Evolutionary conservation across 257 asterid genomes (phyloP), one percentile per base, ranked within the genome.

Genomic region (Przewalskia tangutica): DNA sequence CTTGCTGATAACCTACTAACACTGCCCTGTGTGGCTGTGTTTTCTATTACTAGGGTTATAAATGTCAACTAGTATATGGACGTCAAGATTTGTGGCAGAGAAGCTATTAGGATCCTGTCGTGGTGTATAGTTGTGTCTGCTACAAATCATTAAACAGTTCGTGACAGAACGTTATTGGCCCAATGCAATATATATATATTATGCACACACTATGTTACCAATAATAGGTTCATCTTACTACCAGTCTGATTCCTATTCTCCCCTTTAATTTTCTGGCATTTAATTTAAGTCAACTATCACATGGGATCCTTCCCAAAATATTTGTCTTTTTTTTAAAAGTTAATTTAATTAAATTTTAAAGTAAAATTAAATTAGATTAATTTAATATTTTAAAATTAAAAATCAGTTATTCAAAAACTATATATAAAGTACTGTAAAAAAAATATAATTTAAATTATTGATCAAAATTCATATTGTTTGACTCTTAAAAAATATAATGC

Each of bases 141-240:
- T 7, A 44, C 78, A 32, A 63, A 81, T 64, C 70, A 23, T 79
- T 64, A 48, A 64, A 48, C 11, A 81, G 50, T 8, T 13, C 23
- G 79, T 73, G 60, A 73, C 44, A 73, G 79, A 73, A 73, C 48
- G 60, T 73, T 48, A 73, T 73, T 73, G n/a, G 20, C 60, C 60
- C 79, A 73, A 73, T 23, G 40, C 17, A 48, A 48, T 50, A 16
- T 36, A 65, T 3, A 7, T 5, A 38, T 8, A n/a, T n/a, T n/a
- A n/a, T 5, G 1, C 40, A 18, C 73, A 38, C 8, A 34, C 16
- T 11, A 23, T 73, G 56, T 48, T 48, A 12, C 59, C 60, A 73
- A 73, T 73, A 11, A 48, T 73, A 73, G 60, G 20, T 73, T 73
- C 20, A 73, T 44, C 13, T 18, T 46, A n/a, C 17, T 34, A 36